Evolutionary conservation across 352 stramenopile genomes (phyloP).

Genomic region (Globisporangium mamillatum): DNA sequence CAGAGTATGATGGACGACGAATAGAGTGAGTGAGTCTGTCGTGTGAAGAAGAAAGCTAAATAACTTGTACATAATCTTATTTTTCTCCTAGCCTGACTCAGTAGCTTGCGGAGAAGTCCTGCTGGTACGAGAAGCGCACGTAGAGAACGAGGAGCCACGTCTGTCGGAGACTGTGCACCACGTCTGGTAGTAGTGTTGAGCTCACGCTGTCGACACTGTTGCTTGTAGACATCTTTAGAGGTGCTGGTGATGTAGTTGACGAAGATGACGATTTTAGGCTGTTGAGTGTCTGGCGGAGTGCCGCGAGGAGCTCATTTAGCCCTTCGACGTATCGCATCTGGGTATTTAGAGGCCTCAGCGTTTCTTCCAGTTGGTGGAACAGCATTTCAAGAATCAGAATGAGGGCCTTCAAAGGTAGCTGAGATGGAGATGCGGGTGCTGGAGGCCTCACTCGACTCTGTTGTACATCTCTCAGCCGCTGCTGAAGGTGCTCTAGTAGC

Average conservation of each 20-base stretch:
- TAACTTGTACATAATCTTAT: slow-evolving; percentile 3
- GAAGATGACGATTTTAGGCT: not conserved
- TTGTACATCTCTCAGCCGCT: not conserved
- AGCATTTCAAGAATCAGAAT: not conserved
- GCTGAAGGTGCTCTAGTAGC: slow-evolving; percentile 1
- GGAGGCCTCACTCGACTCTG: not conserved
- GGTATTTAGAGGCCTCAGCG: not conserved
- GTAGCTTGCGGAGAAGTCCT: slow-evolving; percentile 33
- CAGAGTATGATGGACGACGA: slow-evolving; percentile 30
- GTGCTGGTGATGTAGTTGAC: not conserved
- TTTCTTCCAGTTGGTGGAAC: not conserved
- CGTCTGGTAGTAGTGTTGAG: not conserved
- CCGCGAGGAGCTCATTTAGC: not conserved
- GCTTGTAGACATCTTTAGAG: not conserved
- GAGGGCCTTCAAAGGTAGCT: not conserved
- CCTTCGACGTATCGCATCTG: slow-evolving; percentile 13
- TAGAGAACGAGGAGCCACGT: slow-evolving; percentile 26
- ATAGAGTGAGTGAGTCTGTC: not conserved
- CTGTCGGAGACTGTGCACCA: not conserved
- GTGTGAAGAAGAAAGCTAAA: not conserved
- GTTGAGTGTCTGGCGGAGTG: not conserved
- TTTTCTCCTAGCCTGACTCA: not conserved
- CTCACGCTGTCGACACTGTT: not conserved
- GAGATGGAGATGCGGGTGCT: not conserved
- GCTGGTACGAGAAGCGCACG: slow-evolving; percentile 34